These are phyloP conservation scores for Colletotrichum costaricense DNA, from an alignment of 2,329 filamentous ascomycete genomes.

Conservation along the genomic window DNA sequence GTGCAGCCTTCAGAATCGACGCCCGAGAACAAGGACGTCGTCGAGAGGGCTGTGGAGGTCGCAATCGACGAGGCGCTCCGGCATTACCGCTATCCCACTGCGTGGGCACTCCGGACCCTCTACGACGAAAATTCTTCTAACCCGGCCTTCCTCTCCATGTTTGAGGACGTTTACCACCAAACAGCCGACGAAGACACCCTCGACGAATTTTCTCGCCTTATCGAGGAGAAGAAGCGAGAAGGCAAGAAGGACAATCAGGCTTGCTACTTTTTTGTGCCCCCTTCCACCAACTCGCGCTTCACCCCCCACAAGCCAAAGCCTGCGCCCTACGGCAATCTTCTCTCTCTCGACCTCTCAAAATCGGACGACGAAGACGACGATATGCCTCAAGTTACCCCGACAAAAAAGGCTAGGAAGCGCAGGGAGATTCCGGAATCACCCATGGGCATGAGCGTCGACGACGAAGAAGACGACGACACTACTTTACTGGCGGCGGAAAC, in stretches of 20 bases:
- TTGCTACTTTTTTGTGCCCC: constrained; percentile 65
- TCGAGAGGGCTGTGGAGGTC: constrained; percentile 64
- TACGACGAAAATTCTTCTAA: constrained; percentile 69
- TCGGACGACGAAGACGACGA: constrained; percentile 15
- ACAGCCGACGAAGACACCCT: constrained; percentile 64
- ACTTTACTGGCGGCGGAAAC: constrained; percentile 20
- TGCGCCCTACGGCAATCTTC: constrained; percentile 62
- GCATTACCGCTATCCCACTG: constrained; percentile 69
- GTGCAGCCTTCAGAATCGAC: constrained; percentile 30
- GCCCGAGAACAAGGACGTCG: constrained; percentile 52
- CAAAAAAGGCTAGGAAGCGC: constrained; percentile 17
- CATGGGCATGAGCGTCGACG: constrained; percentile 10
- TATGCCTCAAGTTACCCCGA: constrained; percentile 23
- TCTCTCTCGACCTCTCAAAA: constrained; percentile 53
- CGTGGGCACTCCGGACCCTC: constrained; percentile 69
- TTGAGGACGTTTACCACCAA: constrained; percentile 69
- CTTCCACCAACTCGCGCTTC: constrained; percentile 54
- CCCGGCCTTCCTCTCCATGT: constrained; percentile 64
- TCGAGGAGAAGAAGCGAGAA: constrained; percentile 67
- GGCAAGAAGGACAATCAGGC: constrained; percentile 64
- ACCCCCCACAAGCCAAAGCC: constrained; percentile 58
- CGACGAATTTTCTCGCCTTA: constrained; percentile 61
- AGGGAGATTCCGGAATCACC: constrained; percentile 28
- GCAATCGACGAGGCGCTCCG: constrained; percentile 70
- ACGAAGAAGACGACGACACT: constrained; percentile 1